phyloP scores from a whole-genome alignment of 768 basidiomycete genomes.

The Rhodotorula graminis region DNA sequence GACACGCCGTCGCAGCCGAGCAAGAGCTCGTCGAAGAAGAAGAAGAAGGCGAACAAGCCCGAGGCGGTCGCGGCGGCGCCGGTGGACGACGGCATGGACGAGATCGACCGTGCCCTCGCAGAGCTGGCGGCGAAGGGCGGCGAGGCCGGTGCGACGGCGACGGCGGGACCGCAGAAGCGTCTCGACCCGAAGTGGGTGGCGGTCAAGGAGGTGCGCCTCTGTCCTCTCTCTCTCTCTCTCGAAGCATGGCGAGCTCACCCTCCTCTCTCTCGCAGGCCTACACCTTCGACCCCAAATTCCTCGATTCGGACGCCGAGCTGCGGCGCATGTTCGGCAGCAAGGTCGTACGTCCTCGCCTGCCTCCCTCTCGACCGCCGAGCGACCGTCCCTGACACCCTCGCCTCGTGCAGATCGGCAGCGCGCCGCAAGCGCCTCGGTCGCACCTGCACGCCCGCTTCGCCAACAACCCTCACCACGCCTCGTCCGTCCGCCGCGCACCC shows the following conservation, averaged over 20 bases:
- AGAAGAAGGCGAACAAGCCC: slow-evolving; percentile 8
- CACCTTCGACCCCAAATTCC: slow-evolving; percentile 69
- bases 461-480: slow-evolving; percentile 42
- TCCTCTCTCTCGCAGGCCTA: slow-evolving; percentile 52
- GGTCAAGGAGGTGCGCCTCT: slow-evolving; percentile 15
- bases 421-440: slow-evolving; percentile 1
- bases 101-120: slow-evolving; percentile 75
- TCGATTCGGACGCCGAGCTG: slow-evolving; percentile 86
- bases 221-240: background rate
- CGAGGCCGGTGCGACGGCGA: slow-evolving; percentile 42
- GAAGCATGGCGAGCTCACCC: background rate
- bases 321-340: slow-evolving; percentile 89
- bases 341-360: slow-evolving; percentile 50
- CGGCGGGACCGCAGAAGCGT: background rate
- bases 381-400: background rate
- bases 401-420: background rate
- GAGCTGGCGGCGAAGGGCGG: slow-evolving; percentile 54
- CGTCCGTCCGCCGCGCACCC: slow-evolving; percentile 24
- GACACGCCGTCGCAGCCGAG: background rate
- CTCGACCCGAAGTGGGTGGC: slow-evolving; percentile 27
- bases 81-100: slow-evolving; percentile 62
- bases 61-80: background rate
- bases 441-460: slow-evolving; percentile 38
- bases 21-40: slow-evolving; percentile 3
- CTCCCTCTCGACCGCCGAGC: background rate